Evolutionary conservation across 331 rosid genomes (phyloP), one percentile per base, ranked within the genome.

Genomic region (Acacia pycnantha): DNA sequence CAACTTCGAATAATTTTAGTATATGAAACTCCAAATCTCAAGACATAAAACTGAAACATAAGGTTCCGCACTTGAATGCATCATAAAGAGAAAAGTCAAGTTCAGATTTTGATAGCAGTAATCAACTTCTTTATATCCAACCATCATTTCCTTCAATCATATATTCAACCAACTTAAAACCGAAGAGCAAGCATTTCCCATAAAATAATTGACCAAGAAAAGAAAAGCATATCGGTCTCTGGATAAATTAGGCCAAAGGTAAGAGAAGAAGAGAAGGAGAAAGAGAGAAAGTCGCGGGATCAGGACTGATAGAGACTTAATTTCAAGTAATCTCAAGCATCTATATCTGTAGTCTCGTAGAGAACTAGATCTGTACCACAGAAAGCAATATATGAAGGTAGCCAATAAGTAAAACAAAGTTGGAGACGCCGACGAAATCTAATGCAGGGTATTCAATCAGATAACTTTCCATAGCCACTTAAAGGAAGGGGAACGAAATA

Each of bases 301-400:
- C 77, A 54, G 10, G 73, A 46, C 79, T n/a, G 33, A 54, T 26
- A 27, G 33, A 59, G 43, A 73, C 58, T 47, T 5, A 77, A 74
- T 22, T 56, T 62, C 54, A 22, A n/a, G 66, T 1, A 53, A 54
- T 33, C 40, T 27, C 54, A 77, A 46, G 79, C 62, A 48, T 64
- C 59, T 26, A 47, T 46, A 33, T 53, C 59, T 15, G 41, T 33
- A n/a, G 27, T 56, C 66, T 24, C 48, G 24, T n/a, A 29, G 14
- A 18, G 33, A 41, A 69, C 68, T 46, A 78, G 82, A 86, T 79
- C 88, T 67, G 74, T 67, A 29, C 69, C 69, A 11, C 48, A 51
- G 37, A 85, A 8, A 21, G 51, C 54, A 84, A 50, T 19, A 58
- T 0, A 41, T 12, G 46, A 53, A 51, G 29, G 26, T 33, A 10